Percentiles rank a stretch among this genome's conserved stretches.
Conservation (phyloP, 805 yeast species). For the Candida methanosorbosa region DNA sequence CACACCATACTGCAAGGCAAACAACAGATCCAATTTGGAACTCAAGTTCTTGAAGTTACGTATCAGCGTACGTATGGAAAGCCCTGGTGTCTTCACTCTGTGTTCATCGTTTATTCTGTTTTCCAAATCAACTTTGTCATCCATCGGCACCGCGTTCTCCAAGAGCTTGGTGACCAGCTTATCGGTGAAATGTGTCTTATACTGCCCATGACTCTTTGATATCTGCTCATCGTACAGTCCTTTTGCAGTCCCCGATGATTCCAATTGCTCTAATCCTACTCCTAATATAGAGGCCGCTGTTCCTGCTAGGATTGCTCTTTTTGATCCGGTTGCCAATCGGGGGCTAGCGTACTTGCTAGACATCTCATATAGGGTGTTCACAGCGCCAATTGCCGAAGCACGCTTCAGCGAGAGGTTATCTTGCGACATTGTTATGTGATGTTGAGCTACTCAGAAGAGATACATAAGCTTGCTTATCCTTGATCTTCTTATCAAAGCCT, state of each 20-base stretch:
- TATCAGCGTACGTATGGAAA: constrained; percentile 49
- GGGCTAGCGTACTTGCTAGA: constrained; percentile 14
- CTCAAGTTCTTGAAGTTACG: constrained; percentile 52
- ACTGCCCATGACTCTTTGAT: constrained; percentile 15
- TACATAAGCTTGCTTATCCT: no score
- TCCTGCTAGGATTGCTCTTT: constrained; percentile 28
- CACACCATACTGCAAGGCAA: constrained; percentile 52
- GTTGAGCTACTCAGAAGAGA: no score
- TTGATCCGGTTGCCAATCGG: constrained; percentile 10
- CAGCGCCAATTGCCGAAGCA: constrained; percentile 12
- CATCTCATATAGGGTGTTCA: constrained; percentile 13
- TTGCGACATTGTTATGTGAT: constrained; percentile 4
- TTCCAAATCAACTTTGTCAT: constrained; percentile 33
- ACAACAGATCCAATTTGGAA: constrained; percentile 44
- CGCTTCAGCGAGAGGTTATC: constrained; percentile 3
- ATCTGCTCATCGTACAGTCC: constrained; percentile 8
- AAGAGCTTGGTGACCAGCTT: constrained; percentile 44
- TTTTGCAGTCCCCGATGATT: constrained; percentile 8
- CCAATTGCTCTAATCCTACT: constrained; percentile 33
- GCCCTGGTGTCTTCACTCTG: constrained; percentile 34
- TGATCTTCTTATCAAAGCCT: no score
- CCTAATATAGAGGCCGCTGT: constrained; percentile 36
- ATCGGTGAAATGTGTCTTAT: constrained; percentile 46
- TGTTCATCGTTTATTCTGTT: constrained; percentile 35
- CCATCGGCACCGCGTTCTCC: constrained; percentile 39